Conservation (phyloP, 2,329 filamentous ascomycete genomes). For the Fusarium marasasianum region DNA sequence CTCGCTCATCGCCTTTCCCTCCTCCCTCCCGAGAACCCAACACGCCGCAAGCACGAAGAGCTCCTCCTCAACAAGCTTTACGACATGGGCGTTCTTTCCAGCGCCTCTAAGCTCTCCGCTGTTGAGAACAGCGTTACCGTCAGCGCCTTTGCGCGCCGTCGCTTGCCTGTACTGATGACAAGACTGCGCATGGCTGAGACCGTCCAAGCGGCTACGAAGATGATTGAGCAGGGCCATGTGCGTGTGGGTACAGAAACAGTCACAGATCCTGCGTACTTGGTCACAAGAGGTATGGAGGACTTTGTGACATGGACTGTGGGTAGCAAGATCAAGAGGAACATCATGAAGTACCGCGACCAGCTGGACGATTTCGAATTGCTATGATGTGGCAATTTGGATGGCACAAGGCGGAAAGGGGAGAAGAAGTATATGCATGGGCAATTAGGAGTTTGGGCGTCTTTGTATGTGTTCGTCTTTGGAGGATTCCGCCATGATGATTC, state of each 20-base stretch:
- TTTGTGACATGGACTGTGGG: slow-evolving; percentile 96
- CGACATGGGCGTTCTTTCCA: slow-evolving; percentile 87
- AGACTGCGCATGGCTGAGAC: slow-evolving; percentile 91
- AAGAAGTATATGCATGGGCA: slow-evolving; percentile 8
- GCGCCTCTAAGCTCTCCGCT: slow-evolving; percentile 79
- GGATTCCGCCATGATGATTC: neutral
- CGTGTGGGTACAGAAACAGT: slow-evolving; percentile 90
- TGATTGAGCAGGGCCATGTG: slow-evolving; percentile 95
- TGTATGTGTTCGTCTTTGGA: slow-evolving; percentile 9
- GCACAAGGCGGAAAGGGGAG: neutral
- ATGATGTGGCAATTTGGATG: slow-evolving; percentile 52
- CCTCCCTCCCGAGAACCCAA: slow-evolving; percentile 80
- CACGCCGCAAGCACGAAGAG: slow-evolving; percentile 85
- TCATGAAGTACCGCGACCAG: slow-evolving; percentile 94
- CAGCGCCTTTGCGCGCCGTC: slow-evolving; percentile 82
- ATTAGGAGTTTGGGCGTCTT: slow-evolving; percentile 37
- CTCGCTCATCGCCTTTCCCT: slow-evolving; percentile 88
- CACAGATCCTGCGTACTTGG: slow-evolving; percentile 88
- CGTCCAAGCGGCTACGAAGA: slow-evolving; percentile 82
- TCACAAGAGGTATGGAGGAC: slow-evolving; percentile 91
- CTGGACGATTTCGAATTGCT: slow-evolving; percentile 95
- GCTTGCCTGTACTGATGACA: slow-evolving; percentile 91
- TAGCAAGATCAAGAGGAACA: slow-evolving; percentile 96
- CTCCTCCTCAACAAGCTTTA: slow-evolving; percentile 91
- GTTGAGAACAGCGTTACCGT: slow-evolving; percentile 93